Evolutionary conservation across 2,329 filamentous ascomycete species (phyloP), one percentile per base, ranked within the genome.

Genomic region (Alternaria ventricosa): DNA sequence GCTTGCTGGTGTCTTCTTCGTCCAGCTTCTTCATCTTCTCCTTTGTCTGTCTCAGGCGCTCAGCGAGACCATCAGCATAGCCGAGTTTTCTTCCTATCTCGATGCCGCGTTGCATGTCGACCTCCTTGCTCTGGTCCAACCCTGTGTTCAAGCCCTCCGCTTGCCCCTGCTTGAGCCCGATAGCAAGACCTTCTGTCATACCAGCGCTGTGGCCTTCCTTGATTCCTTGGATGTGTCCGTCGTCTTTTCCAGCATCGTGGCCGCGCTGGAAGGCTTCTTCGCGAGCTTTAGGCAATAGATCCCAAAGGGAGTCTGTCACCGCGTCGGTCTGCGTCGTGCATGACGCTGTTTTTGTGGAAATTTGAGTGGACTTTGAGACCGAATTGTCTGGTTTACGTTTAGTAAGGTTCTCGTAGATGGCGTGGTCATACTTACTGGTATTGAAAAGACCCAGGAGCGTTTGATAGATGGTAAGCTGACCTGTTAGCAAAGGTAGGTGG

Each of bases 181-280:
- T 23, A 23, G 28, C 36, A 8, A 55, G 3, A 12, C 25, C 23
- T 18, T 63, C 49, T 3, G 44, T 9, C 12, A 27, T 27, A 10
- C 28, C 50, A 9, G 47, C 12, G 5, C 33, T 15, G 7, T 18
- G 55, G 33, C 55, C 50, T 4, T 55, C 10, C 2, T 63, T 20
- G 23, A 51, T 23, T 28, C 55, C 33, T 45, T 50, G n/a, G 8
- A n/a, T 20, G 25, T 22, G 3, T 27, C 55, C 28, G 4, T 33
- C 11, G 9, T 51, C 33, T 22, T 36, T 55, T 22, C 56, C 56
- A n/a, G 43, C 56, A 20, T 36, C 9, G 12, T 50, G 20, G 18
- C 60, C 60, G 15, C 50, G 55, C 20, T 51, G 25, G 33, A 41
- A 60, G 27, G 50, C 60, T 49, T 60, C 44, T 5, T 50, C 15